Conservation (phyloP, 1,284 basidiomycete species). For the Gomphus sp. region DNA sequence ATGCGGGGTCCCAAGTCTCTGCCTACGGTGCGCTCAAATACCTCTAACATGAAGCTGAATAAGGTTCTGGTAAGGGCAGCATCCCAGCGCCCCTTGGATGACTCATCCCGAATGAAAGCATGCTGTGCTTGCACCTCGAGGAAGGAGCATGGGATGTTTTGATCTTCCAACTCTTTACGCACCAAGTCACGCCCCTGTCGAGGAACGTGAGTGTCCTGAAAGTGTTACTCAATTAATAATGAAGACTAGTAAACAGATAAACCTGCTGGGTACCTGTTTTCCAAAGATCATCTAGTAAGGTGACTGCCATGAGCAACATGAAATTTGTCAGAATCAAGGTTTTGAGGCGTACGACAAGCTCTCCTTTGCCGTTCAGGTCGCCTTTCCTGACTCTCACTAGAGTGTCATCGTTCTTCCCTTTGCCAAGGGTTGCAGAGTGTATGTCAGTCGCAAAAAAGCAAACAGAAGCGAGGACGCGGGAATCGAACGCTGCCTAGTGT, state of each 20-base stretch:
- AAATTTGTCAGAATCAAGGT: background rate
- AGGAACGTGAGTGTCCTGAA: conserved; percentile 81
- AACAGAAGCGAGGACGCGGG: conserved; percentile 72
- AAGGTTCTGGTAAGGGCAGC: conserved; percentile 76
- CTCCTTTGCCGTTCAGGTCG: conserved; percentile 68
- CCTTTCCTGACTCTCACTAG: conserved; percentile 64
- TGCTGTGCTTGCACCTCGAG: conserved; percentile 91
- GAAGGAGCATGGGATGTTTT: conserved; percentile 67
- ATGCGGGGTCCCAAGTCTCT: conserved; percentile 69
- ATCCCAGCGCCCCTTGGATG: conserved; percentile 89
- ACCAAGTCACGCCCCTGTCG: conserved; percentile 78
- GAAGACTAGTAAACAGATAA: background rate
- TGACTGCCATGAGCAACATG: background rate
- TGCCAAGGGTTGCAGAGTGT: conserved; percentile 79
- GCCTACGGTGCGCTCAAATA: conserved; percentile 82
- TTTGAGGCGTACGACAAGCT: conserved; percentile 57
- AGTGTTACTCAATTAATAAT: background rate
- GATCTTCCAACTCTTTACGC: conserved; percentile 72
- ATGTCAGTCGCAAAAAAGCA: conserved; percentile 94
- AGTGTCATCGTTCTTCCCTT: conserved; percentile 74
- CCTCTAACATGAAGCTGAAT: conserved; percentile 84
- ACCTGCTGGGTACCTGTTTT: conserved; percentile 56
- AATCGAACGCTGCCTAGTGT: conserved; percentile 72
- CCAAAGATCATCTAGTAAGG: conserved; percentile 78
- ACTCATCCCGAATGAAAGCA: conserved; percentile 87